Evolutionary conservation across 2,329 filamentous ascomycete species (phyloP), one percentile per base, ranked within the genome.

Genomic region (Pseudopithomyces chartarum): DNA sequence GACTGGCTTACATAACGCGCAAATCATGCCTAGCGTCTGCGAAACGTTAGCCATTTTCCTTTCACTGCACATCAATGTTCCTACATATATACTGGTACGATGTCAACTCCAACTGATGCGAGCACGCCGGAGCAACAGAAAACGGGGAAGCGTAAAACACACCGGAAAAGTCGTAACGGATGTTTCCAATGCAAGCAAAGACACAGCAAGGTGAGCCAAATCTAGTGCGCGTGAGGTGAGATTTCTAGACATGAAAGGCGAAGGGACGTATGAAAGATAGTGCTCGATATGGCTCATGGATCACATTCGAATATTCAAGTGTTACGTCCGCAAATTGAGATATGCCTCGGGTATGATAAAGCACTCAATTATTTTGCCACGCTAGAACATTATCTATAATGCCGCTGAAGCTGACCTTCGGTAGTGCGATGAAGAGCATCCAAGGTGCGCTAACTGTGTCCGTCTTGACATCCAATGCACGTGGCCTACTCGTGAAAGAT

Each of bases 131-230:
- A 38, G 19, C 54, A 56, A 34, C 49, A 38, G 22, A 22, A 38
- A 13, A 42, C 49, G 22, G 54, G 43, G 26, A 72, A 70, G 47
- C 65, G 70, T 11, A 73, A 73, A 19, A 65, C 70, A 15, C 70
- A 73, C 39, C 71, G 64, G 8, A 73, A 73, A 54, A 68, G 64
- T 12, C 64, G 70, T 13, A 70, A 64, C 44, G 70, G 70, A 15
- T 73, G 70, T 49, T 61, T 64, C 22, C 64, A 68, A 44, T 73
- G 70, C 58, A 73, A 73, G 56, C 64, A 69, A 45, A 62, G 69
- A 17, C 70, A 73, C 54, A 69, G 67, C 11, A 73, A 73, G 61
- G 70, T 70, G 34, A 47, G 49, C 34, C 22, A 3, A 40, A 29
- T 19, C 15, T 22, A 11, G 32, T 10, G 32, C 32, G 12, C n/a